Conservation (phyloP, 2,329 filamentous ascomycete species). For the Macrophomina phaseolina region DNA sequence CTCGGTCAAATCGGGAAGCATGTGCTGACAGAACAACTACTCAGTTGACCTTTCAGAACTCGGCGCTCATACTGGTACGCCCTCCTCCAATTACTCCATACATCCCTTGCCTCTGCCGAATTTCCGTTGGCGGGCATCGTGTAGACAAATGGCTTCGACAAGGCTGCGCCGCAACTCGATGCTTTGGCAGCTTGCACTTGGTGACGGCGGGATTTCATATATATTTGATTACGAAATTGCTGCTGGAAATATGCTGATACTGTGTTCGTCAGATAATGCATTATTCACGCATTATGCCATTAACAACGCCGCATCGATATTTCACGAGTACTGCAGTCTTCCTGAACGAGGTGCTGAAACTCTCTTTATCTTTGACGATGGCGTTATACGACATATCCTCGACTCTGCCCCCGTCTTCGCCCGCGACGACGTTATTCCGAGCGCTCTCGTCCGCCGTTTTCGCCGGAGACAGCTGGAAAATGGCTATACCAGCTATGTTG, state of each 20-base stretch:
- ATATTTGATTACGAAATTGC: not conserved
- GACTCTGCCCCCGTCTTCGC: conserved; percentile 76
- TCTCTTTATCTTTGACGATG: conserved; percentile 83
- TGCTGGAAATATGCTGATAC: conserved; percentile 15
- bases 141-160: not conserved
- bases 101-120: not conserved
- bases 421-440: conserved; percentile 78
- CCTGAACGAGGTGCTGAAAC: conserved; percentile 89
- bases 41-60: conserved; percentile 81
- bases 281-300: conserved; percentile 94
- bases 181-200: too few relatives aligned
- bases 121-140: not conserved
- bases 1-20: not conserved
- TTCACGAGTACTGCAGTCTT: conserved; percentile 94
- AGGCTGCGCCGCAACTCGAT: not conserved
- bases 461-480: conserved; percentile 90
- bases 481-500: conserved; percentile 84
- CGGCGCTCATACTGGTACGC: conserved; percentile 72
- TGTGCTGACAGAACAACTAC: conserved; percentile 33
- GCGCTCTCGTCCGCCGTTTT: conserved; percentile 83
- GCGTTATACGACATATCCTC: conserved; percentile 86
- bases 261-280: conserved; percentile 74
- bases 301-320: conserved; percentile 81
- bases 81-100: not conserved
- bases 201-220: not conserved